phyloP scores from a whole-genome alignment of 805 yeast species.

The Cyberlindnera euphorbiae region DNA sequence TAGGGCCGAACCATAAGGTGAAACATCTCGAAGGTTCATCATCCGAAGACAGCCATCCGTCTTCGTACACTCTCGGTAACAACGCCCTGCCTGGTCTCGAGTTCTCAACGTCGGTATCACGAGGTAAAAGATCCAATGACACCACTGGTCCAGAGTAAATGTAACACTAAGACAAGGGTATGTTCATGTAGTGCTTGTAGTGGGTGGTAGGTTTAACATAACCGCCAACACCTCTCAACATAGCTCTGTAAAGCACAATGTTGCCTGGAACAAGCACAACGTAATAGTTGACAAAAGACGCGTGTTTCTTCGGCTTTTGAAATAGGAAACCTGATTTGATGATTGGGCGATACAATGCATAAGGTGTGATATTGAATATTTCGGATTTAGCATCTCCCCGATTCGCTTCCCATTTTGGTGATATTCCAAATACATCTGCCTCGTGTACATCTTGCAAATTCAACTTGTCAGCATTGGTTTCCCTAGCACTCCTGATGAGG shows the following conservation, averaged over 20 bases:
- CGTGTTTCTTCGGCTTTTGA: constrained; percentile 64
- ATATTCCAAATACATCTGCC: constrained; percentile 41
- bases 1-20: constrained; percentile 78
- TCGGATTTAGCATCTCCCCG: constrained; percentile 48
- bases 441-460: constrained; percentile 54
- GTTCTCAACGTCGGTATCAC: constrained; percentile 41
- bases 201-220: constrained; percentile 43
- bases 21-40: constrained; percentile 73
- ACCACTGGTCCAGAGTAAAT: constrained; percentile 69
- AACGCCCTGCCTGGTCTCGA: constrained; percentile 49
- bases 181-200: constrained; percentile 48
- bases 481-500: constrained; percentile 28
- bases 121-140: constrained; percentile 46
- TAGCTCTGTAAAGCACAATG: constrained; percentile 51
- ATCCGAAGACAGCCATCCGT: constrained; percentile 83
- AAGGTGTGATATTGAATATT: constrained; percentile 50
- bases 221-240: constrained; percentile 41
- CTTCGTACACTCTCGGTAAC: constrained; percentile 68
- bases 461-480: constrained; percentile 41
- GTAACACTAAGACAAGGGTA: constrained; percentile 66
- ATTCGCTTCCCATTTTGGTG: constrained; percentile 51
- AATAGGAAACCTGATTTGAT: constrained; percentile 63
- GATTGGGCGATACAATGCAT: constrained; percentile 56
- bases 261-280: constrained; percentile 70
- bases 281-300: constrained; percentile 56